A percentile compares a stretch with the other conserved stretches of the same genome.
Conservation (phyloP, 495 filamentous ascomycete genomes). For the Neohortaea acidophila region DNA sequence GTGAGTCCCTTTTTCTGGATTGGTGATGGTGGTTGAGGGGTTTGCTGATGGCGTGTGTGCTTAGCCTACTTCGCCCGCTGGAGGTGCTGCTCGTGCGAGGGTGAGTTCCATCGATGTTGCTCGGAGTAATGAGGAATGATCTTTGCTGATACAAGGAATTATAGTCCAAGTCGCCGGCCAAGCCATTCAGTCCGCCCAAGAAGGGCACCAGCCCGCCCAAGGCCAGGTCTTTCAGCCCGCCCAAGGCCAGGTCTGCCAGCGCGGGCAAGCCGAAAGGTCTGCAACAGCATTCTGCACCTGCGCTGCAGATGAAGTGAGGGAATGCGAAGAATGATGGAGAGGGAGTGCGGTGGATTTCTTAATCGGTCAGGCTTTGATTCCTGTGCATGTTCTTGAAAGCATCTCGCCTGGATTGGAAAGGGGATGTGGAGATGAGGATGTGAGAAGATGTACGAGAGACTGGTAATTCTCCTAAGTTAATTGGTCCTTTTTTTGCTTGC, state of each 20-base stretch:
- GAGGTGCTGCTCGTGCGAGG: not conserved
- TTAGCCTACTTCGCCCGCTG: no score
- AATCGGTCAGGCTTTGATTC: no score
- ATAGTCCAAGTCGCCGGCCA: not conserved
- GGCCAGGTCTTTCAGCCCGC: not conserved
- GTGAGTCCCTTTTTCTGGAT: not conserved
- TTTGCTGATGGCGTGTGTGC: not conserved
- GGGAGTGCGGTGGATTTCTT: not conserved
- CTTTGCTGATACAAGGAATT: no score
- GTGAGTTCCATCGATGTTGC: not conserved
- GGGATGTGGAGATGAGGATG: no score
- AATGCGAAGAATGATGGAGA: not conserved
- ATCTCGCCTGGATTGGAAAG: no score
- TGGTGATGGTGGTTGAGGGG: not conserved
- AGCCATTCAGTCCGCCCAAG: no score
- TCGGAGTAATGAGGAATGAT: not conserved
- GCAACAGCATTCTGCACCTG: not conserved
- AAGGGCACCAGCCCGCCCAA: not conserved
- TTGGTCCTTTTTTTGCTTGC: no score
- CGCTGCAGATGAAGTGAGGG: not conserved
- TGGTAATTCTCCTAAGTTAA: no score
- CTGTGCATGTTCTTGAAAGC: no score
- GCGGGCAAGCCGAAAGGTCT: no score
- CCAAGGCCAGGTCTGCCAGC: not conserved
- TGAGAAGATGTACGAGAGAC: no score